These are phyloP conservation scores for Aspergillus sergii DNA, from an alignment of 2,329 filamentous ascomycete genomes.

Conservation along the genomic window DNA sequence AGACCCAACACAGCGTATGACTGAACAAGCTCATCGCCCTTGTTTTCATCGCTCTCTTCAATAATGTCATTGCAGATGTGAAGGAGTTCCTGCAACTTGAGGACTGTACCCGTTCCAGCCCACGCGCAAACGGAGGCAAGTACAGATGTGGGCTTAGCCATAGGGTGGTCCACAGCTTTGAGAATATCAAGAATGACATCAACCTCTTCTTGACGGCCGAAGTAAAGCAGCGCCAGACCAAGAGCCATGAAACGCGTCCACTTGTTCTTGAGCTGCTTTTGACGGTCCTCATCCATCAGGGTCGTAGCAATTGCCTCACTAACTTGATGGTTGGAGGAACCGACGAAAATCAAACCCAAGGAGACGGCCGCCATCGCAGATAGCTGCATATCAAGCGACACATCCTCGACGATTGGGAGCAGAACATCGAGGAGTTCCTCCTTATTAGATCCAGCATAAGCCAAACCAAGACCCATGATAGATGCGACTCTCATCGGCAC, in stretches of 20 bases:
- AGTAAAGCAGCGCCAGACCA: constrained; percentile 89
- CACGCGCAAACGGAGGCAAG: constrained; percentile 96
- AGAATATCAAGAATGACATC: constrained; percentile 95
- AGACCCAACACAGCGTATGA: constrained; percentile 95
- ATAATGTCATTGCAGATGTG: constrained; percentile 98
- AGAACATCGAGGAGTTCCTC: constrained; percentile 83
- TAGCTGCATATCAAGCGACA: constrained; percentile 86
- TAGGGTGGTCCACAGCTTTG: constrained; percentile 95
- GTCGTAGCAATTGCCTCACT: constrained; percentile 91
- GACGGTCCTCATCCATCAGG: constrained; percentile 88
- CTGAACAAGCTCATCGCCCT: constrained; percentile 92
- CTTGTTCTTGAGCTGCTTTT: constrained; percentile 91
- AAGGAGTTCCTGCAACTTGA: constrained; percentile 95
- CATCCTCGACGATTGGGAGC: constrained; percentile 83
- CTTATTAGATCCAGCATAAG: constrained; percentile 93
- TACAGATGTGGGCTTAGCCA: constrained; percentile 93
- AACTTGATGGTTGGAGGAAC: constrained; percentile 86
- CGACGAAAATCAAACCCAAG: constrained; percentile 87
- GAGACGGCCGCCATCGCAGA: constrained; percentile 94
- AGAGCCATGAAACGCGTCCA: constrained; percentile 97
- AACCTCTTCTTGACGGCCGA: constrained; percentile 97
- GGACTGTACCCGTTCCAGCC: constrained; percentile 93
- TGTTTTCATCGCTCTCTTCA: constrained; percentile 91
- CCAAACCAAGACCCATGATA: constrained; percentile 93
- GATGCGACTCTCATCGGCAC: constrained; percentile 77